Percentiles rank a stretch among this genome's conserved stretches.
phyloP scores from a whole-genome alignment of 805 yeast species.

The Candida maris region DNA sequence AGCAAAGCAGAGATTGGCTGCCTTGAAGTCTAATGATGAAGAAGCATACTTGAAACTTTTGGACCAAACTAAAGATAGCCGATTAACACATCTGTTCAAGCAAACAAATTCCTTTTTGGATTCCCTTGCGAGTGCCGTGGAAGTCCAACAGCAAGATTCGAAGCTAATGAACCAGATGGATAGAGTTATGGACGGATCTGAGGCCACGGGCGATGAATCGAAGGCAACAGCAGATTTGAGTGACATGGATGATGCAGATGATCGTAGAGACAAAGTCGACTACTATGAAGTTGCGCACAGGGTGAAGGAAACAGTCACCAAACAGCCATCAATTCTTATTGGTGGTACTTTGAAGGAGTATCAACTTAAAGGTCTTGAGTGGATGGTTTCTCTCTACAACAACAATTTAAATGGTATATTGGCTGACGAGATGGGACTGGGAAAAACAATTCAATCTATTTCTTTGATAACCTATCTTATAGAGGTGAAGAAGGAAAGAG shows the following conservation, averaged over 20 bases:
- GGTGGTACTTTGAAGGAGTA: slow-evolving; percentile 82
- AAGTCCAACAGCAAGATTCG: slow-evolving; percentile 64
- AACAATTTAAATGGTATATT: slow-evolving; percentile 60
- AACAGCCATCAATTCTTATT: slow-evolving; percentile 65
- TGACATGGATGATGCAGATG: slow-evolving; percentile 40
- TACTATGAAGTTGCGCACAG: slow-evolving; percentile 81
- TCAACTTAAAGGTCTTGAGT: slow-evolving; percentile 60
- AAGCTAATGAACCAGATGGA: slow-evolving; percentile 31
- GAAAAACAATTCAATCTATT: slow-evolving; percentile 72
- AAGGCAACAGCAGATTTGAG: slow-evolving; percentile 3
- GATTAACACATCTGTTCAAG: slow-evolving; percentile 77
- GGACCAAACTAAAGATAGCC: slow-evolving; percentile 83
- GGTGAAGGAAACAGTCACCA: slow-evolving; percentile 59
- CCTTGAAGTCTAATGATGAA: slow-evolving; percentile 82
- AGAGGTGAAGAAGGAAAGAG: slow-evolving; percentile 61
- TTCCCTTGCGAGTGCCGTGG: slow-evolving; percentile 74
- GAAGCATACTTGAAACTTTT: slow-evolving; percentile 80
- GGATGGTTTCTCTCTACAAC: slow-evolving; percentile 64
- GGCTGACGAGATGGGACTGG: slow-evolving; percentile 68
- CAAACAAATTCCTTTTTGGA: slow-evolving; percentile 79
- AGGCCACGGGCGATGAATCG: slow-evolving; percentile 1
- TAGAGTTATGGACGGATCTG: slow-evolving; percentile 20
- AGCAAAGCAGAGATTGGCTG: slow-evolving; percentile 86
- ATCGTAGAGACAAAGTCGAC: slow-evolving; percentile 62
- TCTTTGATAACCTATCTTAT: slow-evolving; percentile 68